phyloP scores from a whole-genome alignment of 1,284 basidiomycete genomes.

The Moesziomyces sp. region DNA sequence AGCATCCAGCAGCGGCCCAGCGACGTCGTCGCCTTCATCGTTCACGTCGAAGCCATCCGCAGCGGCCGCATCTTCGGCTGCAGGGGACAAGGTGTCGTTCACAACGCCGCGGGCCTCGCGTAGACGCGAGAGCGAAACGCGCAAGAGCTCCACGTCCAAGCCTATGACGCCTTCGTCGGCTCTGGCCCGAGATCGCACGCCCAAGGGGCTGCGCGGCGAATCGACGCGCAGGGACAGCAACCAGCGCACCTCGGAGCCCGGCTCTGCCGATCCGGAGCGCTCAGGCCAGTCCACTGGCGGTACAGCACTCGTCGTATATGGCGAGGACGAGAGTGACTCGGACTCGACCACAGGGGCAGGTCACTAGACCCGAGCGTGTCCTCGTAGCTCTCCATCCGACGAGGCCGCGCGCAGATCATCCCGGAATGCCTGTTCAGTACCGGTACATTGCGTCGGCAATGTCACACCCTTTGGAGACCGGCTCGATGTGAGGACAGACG shows the following conservation, averaged over 20 bases:
- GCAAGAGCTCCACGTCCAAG: conserved; percentile 20
- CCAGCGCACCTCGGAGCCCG: neutral
- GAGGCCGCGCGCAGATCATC: neutral
- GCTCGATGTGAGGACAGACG: too few relatives aligned
- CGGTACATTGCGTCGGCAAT: too few relatives aligned
- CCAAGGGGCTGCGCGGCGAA: conserved; percentile 17
- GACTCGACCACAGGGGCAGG: conserved; percentile 44
- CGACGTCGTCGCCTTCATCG: neutral
- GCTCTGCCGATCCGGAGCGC: neutral
- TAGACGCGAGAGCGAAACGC: conserved; percentile 11
- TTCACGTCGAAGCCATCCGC: neutral
- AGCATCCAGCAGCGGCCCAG: neutral
- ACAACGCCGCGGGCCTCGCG: conserved; percentile 11
- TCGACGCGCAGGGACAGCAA: conserved; percentile 3
- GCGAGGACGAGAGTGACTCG: conserved; percentile 58
- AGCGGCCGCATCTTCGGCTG: neutral
- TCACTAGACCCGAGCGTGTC: conserved; percentile 4
- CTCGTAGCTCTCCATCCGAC: too few relatives aligned
- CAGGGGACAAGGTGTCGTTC: conserved; percentile 3
- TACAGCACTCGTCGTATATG: conserved; percentile 63
- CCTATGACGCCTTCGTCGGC: conserved; percentile 45
- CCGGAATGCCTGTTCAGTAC: neutral
- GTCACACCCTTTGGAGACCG: too few relatives aligned
- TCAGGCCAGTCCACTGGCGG: conserved; percentile 21
- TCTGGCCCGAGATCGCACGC: conserved; percentile 30